A percentile compares a stretch with the other conserved stretches of the same genome.
phyloP scores from a whole-genome alignment of 2,329 filamentous ascomycete genomes.

The Fusarium napiforme region DNA sequence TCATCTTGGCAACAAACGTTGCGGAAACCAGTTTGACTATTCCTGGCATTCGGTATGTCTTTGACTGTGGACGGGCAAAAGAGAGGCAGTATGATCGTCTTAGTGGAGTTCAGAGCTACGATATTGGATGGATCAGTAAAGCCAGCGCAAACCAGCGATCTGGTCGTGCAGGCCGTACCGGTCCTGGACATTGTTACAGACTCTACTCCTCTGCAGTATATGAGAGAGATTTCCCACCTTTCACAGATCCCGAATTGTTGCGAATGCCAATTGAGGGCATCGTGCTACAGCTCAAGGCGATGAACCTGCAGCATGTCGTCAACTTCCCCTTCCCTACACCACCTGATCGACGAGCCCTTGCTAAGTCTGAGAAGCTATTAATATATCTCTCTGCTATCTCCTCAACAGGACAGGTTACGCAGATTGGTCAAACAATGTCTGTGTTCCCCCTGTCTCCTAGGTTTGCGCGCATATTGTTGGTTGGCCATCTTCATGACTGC shows the following conservation, averaged over 20 bases:
- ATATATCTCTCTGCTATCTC: constrained; percentile 86
- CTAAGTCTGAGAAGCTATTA: constrained; percentile 86
- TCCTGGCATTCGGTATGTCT: constrained; percentile 93
- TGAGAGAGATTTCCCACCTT: constrained; percentile 87
- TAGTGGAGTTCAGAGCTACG: constrained; percentile 94
- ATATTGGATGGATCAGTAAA: constrained; percentile 97
- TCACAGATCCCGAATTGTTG: constrained; percentile 87
- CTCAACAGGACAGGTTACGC: constrained; percentile 77
- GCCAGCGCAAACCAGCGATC: constrained; percentile 91
- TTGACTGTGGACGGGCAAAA: constrained; percentile 92
- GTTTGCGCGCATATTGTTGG: constrained; percentile 90
- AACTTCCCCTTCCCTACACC: constrained; percentile 97
- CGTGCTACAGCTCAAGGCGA: constrained; percentile 92
- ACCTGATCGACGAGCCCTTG: constrained; percentile 79
- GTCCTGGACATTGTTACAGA: constrained; percentile 94
- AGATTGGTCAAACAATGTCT: constrained; percentile 82
- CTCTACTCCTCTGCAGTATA: constrained; percentile 95
- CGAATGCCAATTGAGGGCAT: constrained; percentile 93
- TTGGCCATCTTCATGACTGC: constrained; percentile 85
- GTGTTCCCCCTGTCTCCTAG: constrained; percentile 90
- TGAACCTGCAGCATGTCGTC: constrained; percentile 89
- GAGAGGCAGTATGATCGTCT: constrained; percentile 88
- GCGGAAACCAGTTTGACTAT: constrained; percentile 98
- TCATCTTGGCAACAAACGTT: constrained; percentile 94
- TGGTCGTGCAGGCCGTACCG: constrained; percentile 94